These are phyloP conservation scores for Blastomyces silverae DNA, from an alignment of 2,329 filamentous ascomycete species.

Conservation along the genomic window DNA sequence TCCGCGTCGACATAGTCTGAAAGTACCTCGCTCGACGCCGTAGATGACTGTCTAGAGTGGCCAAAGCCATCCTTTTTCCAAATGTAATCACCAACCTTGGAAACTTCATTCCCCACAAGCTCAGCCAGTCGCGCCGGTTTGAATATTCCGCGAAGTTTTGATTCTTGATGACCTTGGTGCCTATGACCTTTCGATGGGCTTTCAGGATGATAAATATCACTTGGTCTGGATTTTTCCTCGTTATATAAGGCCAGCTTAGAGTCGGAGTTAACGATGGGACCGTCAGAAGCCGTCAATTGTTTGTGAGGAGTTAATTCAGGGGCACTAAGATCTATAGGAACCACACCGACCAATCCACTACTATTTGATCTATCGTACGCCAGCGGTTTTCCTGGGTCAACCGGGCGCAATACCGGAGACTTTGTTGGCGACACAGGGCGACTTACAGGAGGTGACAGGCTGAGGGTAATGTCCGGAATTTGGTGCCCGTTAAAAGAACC, in stretches of 20 bases:
- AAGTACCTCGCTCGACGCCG: conserved; percentile 37
- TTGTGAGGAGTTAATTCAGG: conserved; percentile 5
- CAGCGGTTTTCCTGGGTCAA: background rate
- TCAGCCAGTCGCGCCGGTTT: conserved; percentile 69
- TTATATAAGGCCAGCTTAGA: background rate
- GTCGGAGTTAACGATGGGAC: background rate
- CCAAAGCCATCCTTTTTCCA: conserved; percentile 49
- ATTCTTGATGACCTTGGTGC: conserved; percentile 40
- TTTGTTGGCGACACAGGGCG: conserved; percentile 10
- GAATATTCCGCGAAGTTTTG: conserved; percentile 65
- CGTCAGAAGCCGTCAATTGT: background rate
- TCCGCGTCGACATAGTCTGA: conserved; percentile 47
- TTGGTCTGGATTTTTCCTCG: background rate
- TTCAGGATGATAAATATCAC: background rate
- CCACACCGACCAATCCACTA: background rate
- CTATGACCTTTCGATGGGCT: conserved; percentile 27
- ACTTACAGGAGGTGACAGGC: conserved; percentile 2
- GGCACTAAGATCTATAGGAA: background rate
- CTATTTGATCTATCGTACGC: background rate
- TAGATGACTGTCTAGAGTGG: conserved; percentile 40
- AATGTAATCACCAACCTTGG: conserved; percentile 55
- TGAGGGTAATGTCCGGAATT: background rate
- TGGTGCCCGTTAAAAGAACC: background rate
- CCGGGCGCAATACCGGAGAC: background rate
- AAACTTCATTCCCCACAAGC: conserved; percentile 59